phyloP scores from a whole-genome alignment of 805 yeast species.

The Nakazawaea ernobii region DNA sequence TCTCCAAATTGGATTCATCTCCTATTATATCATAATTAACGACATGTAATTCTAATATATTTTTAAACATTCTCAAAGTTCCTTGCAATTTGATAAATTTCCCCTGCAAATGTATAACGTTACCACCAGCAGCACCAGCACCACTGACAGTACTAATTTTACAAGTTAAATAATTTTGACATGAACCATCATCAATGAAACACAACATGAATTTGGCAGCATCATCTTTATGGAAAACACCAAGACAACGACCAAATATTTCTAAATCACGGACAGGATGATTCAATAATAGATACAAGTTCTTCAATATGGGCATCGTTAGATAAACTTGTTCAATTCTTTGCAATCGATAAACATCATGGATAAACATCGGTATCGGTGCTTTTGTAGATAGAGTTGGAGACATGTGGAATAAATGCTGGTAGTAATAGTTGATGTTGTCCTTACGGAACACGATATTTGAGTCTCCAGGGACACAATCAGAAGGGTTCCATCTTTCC shows the following conservation, averaged over 20 bases:
- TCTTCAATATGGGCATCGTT: background rate
- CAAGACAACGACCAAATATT: constrained; percentile 7
- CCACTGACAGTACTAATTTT: background rate
- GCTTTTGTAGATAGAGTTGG: background rate
- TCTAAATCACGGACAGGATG: constrained; percentile 3
- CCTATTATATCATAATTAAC: constrained; percentile 1
- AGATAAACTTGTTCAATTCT: constrained; percentile 3
- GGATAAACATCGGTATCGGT: constrained; percentile 1
- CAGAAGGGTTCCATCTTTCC: background rate
- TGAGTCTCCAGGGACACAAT: constrained; percentile 1
- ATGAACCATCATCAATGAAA: constrained; percentile 8
- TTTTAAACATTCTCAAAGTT: background rate
- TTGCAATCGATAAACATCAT: background rate
- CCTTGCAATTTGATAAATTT: constrained; percentile 1
- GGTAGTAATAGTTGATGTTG: background rate
- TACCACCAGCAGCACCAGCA: no score
- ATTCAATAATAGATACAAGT: background rate
- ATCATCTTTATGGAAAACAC: background rate
- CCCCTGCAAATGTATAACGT: no score
- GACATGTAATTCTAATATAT: constrained; percentile 4
- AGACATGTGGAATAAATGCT: constrained; percentile 3
- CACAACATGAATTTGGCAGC: background rate
- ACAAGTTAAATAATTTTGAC: constrained; percentile 5
- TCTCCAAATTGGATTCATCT: background rate
- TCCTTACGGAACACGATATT: constrained; percentile 1